Conservation (phyloP, 2,329 filamentous ascomycete species). For the Arthroderma uncinatum region DNA sequence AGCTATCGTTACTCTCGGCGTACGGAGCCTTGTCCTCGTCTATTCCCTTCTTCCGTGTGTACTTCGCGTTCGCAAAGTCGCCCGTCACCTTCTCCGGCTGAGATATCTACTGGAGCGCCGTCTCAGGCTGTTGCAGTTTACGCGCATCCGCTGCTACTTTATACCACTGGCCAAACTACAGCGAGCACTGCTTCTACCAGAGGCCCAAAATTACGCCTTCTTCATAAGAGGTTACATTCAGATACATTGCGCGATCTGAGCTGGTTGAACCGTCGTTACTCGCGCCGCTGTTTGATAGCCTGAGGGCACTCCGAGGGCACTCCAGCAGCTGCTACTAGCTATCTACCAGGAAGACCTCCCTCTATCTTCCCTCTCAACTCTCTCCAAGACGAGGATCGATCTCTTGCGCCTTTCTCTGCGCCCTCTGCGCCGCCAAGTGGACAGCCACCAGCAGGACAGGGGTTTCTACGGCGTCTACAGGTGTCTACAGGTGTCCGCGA, state of each 20-base stretch:
- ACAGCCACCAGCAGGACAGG: conserved; percentile 1
- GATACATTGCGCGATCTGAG: background rate
- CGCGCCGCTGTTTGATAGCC: background rate
- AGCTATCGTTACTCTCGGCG: background rate
- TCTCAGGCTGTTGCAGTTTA: background rate
- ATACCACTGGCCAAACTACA: background rate
- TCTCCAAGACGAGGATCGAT: background rate
- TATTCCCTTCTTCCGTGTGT: background rate
- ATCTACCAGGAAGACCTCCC: background rate
- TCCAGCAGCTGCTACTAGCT: background rate
- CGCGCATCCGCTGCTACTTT: background rate
- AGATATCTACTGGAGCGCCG: background rate
- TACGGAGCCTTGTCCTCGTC: background rate
- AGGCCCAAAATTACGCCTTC: background rate
- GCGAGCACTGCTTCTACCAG: background rate
- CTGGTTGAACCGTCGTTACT: background rate
- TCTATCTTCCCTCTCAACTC: background rate
- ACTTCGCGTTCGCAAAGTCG: background rate
- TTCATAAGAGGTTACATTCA: background rate
- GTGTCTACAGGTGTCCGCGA: background rate
- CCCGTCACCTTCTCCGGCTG: background rate
- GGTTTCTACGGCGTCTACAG: background rate
- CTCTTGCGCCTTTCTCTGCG: background rate
- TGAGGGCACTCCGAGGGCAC: background rate
- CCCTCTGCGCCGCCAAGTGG: conserved; percentile 1